phyloP scores from a whole-genome alignment of 345 rosid genomes.

The Viola odorata region DNA sequence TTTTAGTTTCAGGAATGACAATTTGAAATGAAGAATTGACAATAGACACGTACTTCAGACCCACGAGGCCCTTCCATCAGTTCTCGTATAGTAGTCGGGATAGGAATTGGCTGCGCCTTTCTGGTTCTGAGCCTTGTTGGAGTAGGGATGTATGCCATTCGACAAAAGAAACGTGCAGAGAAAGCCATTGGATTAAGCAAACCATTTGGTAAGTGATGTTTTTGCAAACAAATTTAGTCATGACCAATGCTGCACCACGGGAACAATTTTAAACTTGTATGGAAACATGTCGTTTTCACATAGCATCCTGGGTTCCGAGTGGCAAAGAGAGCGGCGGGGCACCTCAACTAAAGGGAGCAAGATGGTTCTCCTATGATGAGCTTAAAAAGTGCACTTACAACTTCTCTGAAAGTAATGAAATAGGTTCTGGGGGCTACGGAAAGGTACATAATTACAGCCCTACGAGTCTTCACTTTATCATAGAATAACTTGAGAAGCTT shows the following conservation, averaged over 20 bases:
- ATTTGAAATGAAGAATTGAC: constrained; percentile 2
- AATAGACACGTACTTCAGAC: constrained; percentile 34
- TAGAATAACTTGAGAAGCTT: no score
- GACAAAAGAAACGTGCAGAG: constrained; percentile 94
- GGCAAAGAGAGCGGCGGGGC: constrained; percentile 83
- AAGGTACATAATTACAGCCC: constrained; percentile 37
- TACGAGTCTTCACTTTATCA: no score
- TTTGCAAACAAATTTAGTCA: not conserved
- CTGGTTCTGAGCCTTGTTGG: constrained; percentile 62
- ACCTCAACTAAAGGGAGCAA: constrained; percentile 89
- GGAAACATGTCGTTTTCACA: constrained; percentile 6
- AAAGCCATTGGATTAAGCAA: constrained; percentile 75
- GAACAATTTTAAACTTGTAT: no score
- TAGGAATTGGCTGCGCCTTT: constrained; percentile 44
- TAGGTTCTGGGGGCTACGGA: constrained; percentile 95
- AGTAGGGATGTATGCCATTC: constrained; percentile 62
- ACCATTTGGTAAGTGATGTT: constrained; percentile 63
- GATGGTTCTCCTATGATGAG: constrained; percentile 93
- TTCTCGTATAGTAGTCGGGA: constrained; percentile 36
- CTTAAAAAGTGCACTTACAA: constrained; percentile 70
- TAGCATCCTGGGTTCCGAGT: constrained; percentile 91
- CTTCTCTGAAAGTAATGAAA: constrained; percentile 65
- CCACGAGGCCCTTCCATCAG: constrained; percentile 34
- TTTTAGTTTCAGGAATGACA: not conserved
- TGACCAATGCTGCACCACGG: no score